Evolutionary conservation across 2,329 filamentous ascomycete species (phyloP), one percentile per base, ranked within the genome.

Genomic region (Epicoccum nigrum): DNA sequence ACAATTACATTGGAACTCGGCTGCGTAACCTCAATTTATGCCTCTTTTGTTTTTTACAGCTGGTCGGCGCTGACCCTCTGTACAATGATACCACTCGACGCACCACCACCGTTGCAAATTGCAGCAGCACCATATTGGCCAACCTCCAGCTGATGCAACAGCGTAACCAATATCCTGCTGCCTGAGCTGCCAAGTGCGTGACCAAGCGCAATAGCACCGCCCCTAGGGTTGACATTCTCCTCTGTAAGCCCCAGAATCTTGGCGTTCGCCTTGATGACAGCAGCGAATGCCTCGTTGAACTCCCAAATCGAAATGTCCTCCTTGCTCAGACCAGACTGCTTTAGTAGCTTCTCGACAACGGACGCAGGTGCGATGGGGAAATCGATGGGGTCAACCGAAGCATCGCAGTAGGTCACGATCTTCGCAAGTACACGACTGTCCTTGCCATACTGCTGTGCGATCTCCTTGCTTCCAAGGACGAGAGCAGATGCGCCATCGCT

Each of bases 271-370:
- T 94, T 92, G 74, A 97, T 94, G 23, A 97, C 92, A 4, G 90
- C 90, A 21, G 94, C 93, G 71, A 99, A 99, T 0, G 94, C 94
- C 77, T 99, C 94, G 74, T 99, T 99, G 76, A 99, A 96, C 74
- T 97, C 94, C 93, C 94, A 97, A 17, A 97, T 79, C 4, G 93
- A 87, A 37, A 99, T 91, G 73, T 97, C 89, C 38, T 95, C 88
- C 76, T 92, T 91, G 59, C 85, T 90, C 61, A 99, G 92, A 9
- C 93, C 92, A 1, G 94, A 94, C 50, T 92, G 84, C 74, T 92
- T 84, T 42, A 99, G 81, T 9, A 92, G 92, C 64, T 97, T 85
- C 3, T 93, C 92, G 0, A 97, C 93, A 4, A 93, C 93, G 74
- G 95, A 92, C 31, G 94, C 83, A 1, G 94, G 94, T 1, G 94